Conservation (phyloP, 2,329 filamentous ascomycete species). For the Sphaceloma murrayae region DNA sequence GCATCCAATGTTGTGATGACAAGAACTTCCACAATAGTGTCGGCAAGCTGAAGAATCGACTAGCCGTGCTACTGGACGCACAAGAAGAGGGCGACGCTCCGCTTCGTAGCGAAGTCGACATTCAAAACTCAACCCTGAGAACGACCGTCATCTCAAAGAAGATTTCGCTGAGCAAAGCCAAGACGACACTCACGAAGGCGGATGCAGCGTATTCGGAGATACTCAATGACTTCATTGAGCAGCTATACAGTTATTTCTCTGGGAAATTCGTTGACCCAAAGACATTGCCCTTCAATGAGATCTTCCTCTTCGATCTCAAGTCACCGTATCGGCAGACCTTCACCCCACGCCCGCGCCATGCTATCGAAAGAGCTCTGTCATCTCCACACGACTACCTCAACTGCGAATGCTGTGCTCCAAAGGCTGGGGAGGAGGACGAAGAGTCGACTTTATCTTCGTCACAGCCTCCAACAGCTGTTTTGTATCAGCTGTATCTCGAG, state of each 20-base stretch:
- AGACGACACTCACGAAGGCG: constrained; percentile 57
- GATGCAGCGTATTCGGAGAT: constrained; percentile 62
- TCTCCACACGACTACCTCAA: constrained; percentile 68
- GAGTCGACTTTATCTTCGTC: constrained; percentile 46
- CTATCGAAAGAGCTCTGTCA: constrained; percentile 61
- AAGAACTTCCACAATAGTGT: constrained; percentile 26
- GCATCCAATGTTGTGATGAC: not conserved
- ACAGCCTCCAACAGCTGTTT: constrained; percentile 59
- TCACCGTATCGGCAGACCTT: constrained; percentile 65
- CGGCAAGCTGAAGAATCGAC: constrained; percentile 24
- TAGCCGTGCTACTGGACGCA: constrained; percentile 22
- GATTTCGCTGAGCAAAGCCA: constrained; percentile 68
- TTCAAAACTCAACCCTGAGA: constrained; percentile 58
- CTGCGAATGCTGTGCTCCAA: constrained; percentile 54
- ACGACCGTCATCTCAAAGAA: constrained; percentile 75
- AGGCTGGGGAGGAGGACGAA: constrained; percentile 30
- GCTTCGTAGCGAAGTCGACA: constrained; percentile 66
- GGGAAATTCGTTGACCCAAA: constrained; percentile 40
- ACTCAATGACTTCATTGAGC: constrained; percentile 47
- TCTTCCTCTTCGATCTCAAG: constrained; percentile 65
- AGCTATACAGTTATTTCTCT: constrained; percentile 42
- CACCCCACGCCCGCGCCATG: constrained; percentile 59
- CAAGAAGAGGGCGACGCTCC: constrained; percentile 23
- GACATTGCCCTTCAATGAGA: constrained; percentile 55
- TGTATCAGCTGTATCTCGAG: constrained; percentile 73